Conservation (phyloP, 2,329 filamentous ascomycete genomes). For the Colletotrichum kahawae region DNA sequence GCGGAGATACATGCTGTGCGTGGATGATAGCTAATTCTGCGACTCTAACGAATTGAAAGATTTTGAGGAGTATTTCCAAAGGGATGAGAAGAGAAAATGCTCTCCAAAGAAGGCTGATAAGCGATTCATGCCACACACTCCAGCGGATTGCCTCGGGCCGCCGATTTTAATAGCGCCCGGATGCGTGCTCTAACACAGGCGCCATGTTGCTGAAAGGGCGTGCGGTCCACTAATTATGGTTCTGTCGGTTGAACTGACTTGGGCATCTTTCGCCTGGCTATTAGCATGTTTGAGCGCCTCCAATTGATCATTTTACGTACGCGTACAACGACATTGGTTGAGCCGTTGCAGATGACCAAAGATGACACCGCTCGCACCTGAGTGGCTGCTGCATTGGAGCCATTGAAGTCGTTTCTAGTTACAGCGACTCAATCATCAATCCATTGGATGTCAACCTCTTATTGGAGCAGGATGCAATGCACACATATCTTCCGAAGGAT, state of each 20-base stretch:
- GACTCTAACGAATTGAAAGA: not conserved
- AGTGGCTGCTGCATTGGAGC: not conserved
- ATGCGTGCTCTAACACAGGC: not conserved
- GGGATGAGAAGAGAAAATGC: not conserved
- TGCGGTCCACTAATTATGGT: not conserved
- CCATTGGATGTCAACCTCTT: not conserved
- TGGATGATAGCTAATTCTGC: not conserved
- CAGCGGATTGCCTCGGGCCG: not conserved
- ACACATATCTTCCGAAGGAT: not conserved
- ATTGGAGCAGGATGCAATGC: not conserved
- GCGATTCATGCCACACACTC: not conserved
- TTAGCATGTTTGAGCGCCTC: not conserved
- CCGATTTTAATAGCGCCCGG: not conserved
- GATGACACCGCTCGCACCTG: not conserved
- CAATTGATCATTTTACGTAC: not conserved
- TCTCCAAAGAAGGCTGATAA: not conserved
- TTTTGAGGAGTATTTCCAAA: not conserved
- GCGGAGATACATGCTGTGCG: slow-evolving; percentile 60
- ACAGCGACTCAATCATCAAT: not conserved
- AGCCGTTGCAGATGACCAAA: not conserved
- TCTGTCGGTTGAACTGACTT: not conserved
- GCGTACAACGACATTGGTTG: not conserved
- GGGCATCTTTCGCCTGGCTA: not conserved
- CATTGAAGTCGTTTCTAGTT: not conserved
- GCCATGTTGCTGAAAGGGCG: slow-evolving; percentile 5